Percentiles rank a stretch among this genome's conserved stretches.
Conservation (phyloP, 805 yeast genomes). For the Myxozyma melibiosi region DNA sequence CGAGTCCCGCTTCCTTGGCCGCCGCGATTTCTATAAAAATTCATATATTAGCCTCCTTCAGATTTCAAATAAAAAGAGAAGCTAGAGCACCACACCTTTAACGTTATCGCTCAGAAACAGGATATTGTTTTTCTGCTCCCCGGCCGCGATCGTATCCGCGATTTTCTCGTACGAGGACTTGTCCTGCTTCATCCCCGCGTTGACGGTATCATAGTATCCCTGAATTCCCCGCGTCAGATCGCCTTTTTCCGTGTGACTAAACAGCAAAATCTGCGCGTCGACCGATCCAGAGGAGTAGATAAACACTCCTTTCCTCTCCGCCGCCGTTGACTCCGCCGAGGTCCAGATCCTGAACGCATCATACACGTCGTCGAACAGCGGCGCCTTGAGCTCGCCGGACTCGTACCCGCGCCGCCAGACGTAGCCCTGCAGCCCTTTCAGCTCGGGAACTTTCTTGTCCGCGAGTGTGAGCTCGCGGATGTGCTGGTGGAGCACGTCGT, state of each 20-base stretch:
- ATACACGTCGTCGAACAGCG: conserved; percentile 74
- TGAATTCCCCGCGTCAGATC: conserved; percentile 58
- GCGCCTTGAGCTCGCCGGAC: conserved; percentile 74
- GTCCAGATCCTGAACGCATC: conserved; percentile 53
- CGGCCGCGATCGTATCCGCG: conserved; percentile 39
- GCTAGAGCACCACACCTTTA: conserved; percentile 29
- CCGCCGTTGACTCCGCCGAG: conserved; percentile 15
- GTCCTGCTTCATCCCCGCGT: conserved; percentile 73
- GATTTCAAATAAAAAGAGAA: neutral
- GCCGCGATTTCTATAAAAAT: conserved; percentile 63
- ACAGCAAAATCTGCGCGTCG: conserved; percentile 79
- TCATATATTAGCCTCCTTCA: neutral
- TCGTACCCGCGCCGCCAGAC: conserved; percentile 83
- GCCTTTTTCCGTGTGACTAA: conserved; percentile 58
- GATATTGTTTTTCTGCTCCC: conserved; percentile 43
- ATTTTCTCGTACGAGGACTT: conserved; percentile 61
- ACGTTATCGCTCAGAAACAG: conserved; percentile 82
- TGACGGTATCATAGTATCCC: conserved; percentile 84
- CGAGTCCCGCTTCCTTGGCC: conserved; percentile 66
- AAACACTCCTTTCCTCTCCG: conserved; percentile 46
- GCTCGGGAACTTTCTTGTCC: conserved; percentile 75
- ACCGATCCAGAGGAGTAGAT: conserved; percentile 91
- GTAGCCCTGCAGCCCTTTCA: conserved; percentile 80
- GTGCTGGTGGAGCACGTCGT: conserved; percentile 48
- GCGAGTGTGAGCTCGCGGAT: conserved; percentile 58